Percentiles rank a stretch among this genome's conserved stretches.
These are phyloP conservation scores for Leucocoprinus sp. DNA, from an alignment of 768 basidiomycete species.

Conservation along the genomic window DNA sequence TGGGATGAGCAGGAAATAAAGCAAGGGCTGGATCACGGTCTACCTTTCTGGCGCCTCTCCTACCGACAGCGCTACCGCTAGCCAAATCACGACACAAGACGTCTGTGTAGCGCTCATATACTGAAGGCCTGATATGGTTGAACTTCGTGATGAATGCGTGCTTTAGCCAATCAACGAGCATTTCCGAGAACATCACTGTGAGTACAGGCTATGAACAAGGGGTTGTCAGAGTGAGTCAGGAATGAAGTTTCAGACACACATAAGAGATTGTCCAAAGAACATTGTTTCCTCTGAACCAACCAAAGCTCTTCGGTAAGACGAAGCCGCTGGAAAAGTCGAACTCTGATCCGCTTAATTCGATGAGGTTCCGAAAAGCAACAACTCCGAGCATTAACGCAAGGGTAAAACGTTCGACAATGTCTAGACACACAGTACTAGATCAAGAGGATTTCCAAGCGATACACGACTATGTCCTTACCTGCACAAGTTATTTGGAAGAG, in stretches of 20 bases:
- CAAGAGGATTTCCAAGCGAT: not conserved
- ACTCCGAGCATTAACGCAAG: constrained; percentile 83
- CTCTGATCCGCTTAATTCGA: constrained; percentile 88
- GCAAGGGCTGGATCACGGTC: not conserved
- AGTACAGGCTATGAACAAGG: constrained; percentile 64
- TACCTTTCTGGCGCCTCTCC: constrained; percentile 67
- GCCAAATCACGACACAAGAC: constrained; percentile 92
- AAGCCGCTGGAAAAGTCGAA: constrained; percentile 71
- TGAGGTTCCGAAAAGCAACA: constrained; percentile 90
- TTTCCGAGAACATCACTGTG: constrained; percentile 85
- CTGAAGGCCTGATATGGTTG: constrained; percentile 93
- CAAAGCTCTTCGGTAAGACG: constrained; percentile 74
- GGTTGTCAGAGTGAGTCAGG: not conserved
- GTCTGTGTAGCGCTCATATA: constrained; percentile 93
- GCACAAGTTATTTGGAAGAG: constrained; percentile 98
- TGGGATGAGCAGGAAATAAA: not conserved
- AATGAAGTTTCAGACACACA: constrained; percentile 35
- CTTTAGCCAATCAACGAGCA: constrained; percentile 96
- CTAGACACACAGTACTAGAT: constrained; percentile 28
- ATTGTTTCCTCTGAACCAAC: constrained; percentile 75
- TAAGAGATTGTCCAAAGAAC: constrained; percentile 85
- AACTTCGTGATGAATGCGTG: constrained; percentile 99
- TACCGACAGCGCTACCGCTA: constrained; percentile 63
- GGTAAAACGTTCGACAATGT: constrained; percentile 96
- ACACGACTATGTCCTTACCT: constrained; percentile 38